Evolutionary conservation across 768 basidiomycete genomes (phyloP).

Genomic region (Boletus patriciae): DNA sequence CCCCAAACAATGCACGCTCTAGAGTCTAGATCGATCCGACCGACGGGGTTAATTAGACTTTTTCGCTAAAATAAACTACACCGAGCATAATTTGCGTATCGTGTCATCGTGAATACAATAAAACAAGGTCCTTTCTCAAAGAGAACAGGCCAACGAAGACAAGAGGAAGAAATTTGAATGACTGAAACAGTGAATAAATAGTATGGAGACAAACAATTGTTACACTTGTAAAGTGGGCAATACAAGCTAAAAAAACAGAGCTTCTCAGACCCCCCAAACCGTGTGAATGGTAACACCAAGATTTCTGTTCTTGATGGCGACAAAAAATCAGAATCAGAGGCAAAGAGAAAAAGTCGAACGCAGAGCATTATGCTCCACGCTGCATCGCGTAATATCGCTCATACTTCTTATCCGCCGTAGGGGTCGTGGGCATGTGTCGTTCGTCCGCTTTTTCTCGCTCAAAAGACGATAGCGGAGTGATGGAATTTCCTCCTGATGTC

Average conservation of each 20-base stretch:
- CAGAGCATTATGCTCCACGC: constrained; percentile 14
- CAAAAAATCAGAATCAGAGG: neutral
- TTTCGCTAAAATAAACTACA: constrained; percentile 29
- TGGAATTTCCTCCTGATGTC: constrained; percentile 31
- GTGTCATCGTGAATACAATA: constrained; percentile 5
- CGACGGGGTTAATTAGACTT: constrained; percentile 15
- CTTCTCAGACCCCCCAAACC: constrained; percentile 1
- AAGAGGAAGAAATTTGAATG: neutral
- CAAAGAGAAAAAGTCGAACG: neutral
- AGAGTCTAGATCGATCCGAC: neutral
- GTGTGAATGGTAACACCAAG: constrained; percentile 9
- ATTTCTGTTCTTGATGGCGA: neutral
- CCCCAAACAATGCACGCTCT: neutral
- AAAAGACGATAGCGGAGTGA: constrained; percentile 42
- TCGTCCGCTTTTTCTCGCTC: constrained; percentile 59
- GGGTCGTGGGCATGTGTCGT: constrained; percentile 47
- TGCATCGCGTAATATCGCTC: constrained; percentile 30
- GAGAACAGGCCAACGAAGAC: neutral
- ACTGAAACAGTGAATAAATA: constrained; percentile 20
- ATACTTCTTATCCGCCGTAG: constrained; percentile 39
- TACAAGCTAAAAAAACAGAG: constrained; percentile 11
- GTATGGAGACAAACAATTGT: neutral
- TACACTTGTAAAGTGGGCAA: neutral
- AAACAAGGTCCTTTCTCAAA: neutral
- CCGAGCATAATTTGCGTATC: constrained; percentile 18